A percentile compares a stretch with the other conserved stretches of the same genome.
These are phyloP conservation scores for Euphrasia arctica DNA, from an alignment of 305 asterid species.

Conservation along the genomic window DNA sequence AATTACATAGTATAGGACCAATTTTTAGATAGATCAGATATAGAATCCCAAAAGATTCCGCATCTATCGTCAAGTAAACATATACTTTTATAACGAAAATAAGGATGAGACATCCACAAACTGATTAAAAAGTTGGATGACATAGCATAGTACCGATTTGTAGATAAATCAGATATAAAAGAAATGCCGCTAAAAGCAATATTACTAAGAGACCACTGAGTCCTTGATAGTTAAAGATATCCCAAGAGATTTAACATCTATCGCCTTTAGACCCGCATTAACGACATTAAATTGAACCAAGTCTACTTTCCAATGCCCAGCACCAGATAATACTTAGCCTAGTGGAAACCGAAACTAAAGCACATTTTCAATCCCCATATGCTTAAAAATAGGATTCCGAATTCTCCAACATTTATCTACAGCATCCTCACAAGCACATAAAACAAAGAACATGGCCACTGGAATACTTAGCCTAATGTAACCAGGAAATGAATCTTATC, in stretches of 20 bases:
- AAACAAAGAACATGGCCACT: constrained; percentile 12
- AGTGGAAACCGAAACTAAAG: background rate
- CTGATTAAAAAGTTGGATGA: no score
- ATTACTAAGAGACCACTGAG: background rate
- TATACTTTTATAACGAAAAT: no score
- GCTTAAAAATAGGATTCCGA: constrained; percentile 14
- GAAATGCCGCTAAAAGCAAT: background rate
- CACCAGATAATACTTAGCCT: background rate
- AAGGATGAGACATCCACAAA: no score
- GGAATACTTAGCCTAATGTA: background rate
- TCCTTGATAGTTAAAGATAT: background rate
- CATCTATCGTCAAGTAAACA: no score
- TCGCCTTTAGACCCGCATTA: constrained; percentile 11
- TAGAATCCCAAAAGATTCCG: background rate
- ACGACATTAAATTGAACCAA: constrained; percentile 12
- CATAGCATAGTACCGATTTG: no score
- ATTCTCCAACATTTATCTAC: constrained; percentile 12
- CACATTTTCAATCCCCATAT: background rate
- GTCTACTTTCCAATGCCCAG: constrained; percentile 11
- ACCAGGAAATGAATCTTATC: constrained; percentile 3
- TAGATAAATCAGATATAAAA: no score
- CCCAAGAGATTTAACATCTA: background rate
- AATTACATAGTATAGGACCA: background rate
- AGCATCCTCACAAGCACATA: constrained; percentile 11
- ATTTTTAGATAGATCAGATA: background rate